Evolutionary conservation across 306 rosid species (phyloP), one percentile per base, ranked within the genome.

Genomic region (Gastrolobium villosum): DNA sequence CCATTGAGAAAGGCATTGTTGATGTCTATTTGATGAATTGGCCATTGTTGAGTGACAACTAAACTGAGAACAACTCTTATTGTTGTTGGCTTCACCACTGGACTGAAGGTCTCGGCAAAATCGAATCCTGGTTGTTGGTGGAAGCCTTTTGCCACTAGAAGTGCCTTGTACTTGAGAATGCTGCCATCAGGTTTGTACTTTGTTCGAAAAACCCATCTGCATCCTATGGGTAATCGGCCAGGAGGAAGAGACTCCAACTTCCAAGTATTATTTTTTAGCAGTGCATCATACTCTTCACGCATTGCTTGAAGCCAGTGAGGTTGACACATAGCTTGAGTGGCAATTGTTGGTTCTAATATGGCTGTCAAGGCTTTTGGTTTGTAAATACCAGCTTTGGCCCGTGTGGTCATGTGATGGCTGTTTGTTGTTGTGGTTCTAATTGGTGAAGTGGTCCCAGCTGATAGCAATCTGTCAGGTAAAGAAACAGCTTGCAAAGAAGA

Each of bases 191-290:
- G 11, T 2, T 66, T 66, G 0, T 32, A 4, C n/a, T 55, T 78
- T 2, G 30, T 1, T 0, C 13, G 0, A 8, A 9, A 78, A 1
- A 54, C 60, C 69, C 60, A 78, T 3, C 32, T 31, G 13, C n/a
- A 66, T 0, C 76, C 49, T 0, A 55, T 31, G 0, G 41, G 1
- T 0, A 0, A 2, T 3, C 43, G 5, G 0, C 1, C 5, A 0
- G 11, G 0, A 0, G 65, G 39, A 0, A 55, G 2, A 7, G 10
- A 5, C 0, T 26, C 62, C 1, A 26, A 2, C 0, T 0, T 0
- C 35, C n/a, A 55, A 1, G 62, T 55, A 2, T 20, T 6, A 3
- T 26, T 15, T 0, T 5, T 3, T 1, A 53, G 5, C 1, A 53
- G 3, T 0, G 10, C 10, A 3, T 1, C 37, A 30, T 55, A 30